Percentiles rank a stretch among this genome's conserved stretches.
Evolutionary conservation across 148 eudicot genomes (phyloP).

Genomic region (Rhododendron ferrugineum): DNA sequence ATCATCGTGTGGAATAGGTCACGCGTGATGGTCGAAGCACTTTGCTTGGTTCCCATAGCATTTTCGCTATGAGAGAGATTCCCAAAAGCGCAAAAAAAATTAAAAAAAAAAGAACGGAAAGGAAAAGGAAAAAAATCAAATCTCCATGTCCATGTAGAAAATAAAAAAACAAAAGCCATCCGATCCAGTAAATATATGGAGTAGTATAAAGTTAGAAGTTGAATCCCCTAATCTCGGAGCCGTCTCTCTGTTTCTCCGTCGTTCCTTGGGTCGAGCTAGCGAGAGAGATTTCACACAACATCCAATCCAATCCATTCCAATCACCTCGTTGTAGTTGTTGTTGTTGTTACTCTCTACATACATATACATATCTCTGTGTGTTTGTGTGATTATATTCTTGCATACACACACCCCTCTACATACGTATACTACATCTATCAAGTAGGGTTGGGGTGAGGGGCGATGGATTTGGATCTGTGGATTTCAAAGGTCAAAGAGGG

Average conservation of each 20-base stretch:
- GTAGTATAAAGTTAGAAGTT: neutral
- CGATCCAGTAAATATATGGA: too few species aligned
- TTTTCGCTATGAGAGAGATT: too few species aligned
- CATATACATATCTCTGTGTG: neutral
- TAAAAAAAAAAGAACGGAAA: too few species aligned
- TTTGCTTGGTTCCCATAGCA: too few species aligned
- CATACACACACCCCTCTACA: neutral
- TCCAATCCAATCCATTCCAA: neutral
- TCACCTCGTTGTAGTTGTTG: neutral
- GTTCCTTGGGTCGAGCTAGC: neutral
- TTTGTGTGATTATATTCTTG: neutral
- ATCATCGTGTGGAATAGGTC: too few species aligned
- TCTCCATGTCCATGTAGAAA: too few species aligned
- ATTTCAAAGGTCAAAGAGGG: conserved; percentile 89
- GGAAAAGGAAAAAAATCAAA: too few species aligned
- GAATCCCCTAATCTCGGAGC: neutral
- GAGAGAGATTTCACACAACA: neutral
- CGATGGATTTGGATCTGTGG: conserved; percentile 98
- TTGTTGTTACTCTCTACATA: neutral
- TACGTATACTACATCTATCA: neutral
- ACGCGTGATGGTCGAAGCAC: too few species aligned
- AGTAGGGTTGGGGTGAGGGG: neutral
- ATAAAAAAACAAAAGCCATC: too few species aligned
- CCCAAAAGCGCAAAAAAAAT: too few species aligned
- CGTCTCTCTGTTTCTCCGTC: conserved; percentile 1